Percentiles rank a stretch among this genome's conserved stretches.
phyloP scores from a whole-genome alignment of 2,329 filamentous ascomycete genomes.

The Pyricularia pennisetigena region DNA sequence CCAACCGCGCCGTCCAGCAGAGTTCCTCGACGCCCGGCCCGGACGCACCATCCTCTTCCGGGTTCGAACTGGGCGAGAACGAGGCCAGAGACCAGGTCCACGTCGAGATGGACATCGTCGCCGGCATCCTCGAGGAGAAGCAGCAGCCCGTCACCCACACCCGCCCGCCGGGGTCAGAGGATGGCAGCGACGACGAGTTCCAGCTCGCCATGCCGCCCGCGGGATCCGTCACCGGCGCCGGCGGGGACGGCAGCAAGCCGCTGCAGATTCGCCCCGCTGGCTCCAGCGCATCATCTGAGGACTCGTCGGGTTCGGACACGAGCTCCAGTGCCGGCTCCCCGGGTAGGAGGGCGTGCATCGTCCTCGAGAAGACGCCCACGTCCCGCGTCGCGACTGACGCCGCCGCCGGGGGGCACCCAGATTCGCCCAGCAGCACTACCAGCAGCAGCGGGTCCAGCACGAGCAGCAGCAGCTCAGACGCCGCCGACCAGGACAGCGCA shows the following conservation, averaged over 20 bases:
- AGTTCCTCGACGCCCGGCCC: conserved; percentile 5
- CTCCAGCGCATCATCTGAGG: background rate
- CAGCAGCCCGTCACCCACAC: conserved; percentile 1
- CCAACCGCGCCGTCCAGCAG: background rate
- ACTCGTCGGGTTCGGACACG: background rate
- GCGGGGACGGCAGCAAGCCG: background rate
- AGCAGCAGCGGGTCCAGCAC: background rate
- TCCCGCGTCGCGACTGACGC: background rate
- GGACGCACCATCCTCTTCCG: background rate
- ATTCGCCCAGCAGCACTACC: background rate
- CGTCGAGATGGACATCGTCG: conserved; percentile 14
- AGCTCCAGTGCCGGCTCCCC: background rate
- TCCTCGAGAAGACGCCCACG: background rate
- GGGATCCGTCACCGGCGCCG: background rate
- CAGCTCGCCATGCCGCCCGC: conserved; percentile 3
- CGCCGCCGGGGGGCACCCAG: background rate
- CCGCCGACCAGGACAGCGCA: background rate
- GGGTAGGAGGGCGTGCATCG: background rate
- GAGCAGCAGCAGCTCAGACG: background rate
- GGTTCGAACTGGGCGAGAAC: conserved; percentile 14
- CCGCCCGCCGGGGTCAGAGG: background rate
- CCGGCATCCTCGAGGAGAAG: conserved; percentile 13
- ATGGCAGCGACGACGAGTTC: background rate
- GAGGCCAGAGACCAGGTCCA: conserved; percentile 11
- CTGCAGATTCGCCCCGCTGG: background rate